phyloP scores from a whole-genome alignment of 768 basidiomycete species.

The Crepidotus variabilis region DNA sequence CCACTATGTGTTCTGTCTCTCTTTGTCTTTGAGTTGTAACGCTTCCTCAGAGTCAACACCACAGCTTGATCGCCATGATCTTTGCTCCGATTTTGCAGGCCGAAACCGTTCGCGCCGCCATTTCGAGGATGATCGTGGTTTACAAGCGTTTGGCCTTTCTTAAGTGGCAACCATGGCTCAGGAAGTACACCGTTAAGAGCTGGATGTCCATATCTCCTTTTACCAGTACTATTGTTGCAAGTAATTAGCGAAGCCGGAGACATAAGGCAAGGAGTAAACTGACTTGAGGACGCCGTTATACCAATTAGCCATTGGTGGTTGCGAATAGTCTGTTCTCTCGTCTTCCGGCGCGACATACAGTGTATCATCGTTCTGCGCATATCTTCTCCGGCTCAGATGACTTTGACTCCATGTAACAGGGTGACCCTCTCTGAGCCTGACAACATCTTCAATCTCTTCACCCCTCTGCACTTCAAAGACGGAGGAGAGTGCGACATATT shows the following conservation, averaged over 20 bases:
- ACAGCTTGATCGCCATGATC: slow-evolving; percentile 48
- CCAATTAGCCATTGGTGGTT: slow-evolving; percentile 96
- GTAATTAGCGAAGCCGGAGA: slow-evolving; percentile 2
- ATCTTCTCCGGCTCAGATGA: slow-evolving; percentile 81
- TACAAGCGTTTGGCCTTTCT: slow-evolving; percentile 73
- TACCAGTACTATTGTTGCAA: slow-evolving; percentile 69
- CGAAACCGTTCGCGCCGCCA: slow-evolving; percentile 15
- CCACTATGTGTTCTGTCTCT: slow-evolving; percentile 17
- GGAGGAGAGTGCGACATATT: slow-evolving; percentile 81
- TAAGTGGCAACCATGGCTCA: slow-evolving; percentile 90
- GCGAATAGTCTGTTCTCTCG: slow-evolving; percentile 89
- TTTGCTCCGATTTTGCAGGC: background rate
- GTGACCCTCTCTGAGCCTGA: slow-evolving; percentile 73
- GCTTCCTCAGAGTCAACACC: slow-evolving; percentile 77
- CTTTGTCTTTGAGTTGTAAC: slow-evolving; percentile 46
- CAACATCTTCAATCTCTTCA: slow-evolving; percentile 78
- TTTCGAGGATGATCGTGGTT: slow-evolving; percentile 40
- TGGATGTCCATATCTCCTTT: slow-evolving; percentile 91
- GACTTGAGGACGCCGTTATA: slow-evolving; percentile 91
- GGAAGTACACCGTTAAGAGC: slow-evolving; percentile 92
- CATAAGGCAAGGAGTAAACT: slow-evolving; percentile 4
- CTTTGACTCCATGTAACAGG: slow-evolving; percentile 90
- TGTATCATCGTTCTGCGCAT: slow-evolving; percentile 91
- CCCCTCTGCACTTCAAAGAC: slow-evolving; percentile 88
- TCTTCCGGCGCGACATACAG: slow-evolving; percentile 95